A percentile compares a stretch with the other conserved stretches of the same genome.
Conservation (phyloP, 2,329 filamentous ascomycete genomes). For the Ascochyta koolunga region DNA sequence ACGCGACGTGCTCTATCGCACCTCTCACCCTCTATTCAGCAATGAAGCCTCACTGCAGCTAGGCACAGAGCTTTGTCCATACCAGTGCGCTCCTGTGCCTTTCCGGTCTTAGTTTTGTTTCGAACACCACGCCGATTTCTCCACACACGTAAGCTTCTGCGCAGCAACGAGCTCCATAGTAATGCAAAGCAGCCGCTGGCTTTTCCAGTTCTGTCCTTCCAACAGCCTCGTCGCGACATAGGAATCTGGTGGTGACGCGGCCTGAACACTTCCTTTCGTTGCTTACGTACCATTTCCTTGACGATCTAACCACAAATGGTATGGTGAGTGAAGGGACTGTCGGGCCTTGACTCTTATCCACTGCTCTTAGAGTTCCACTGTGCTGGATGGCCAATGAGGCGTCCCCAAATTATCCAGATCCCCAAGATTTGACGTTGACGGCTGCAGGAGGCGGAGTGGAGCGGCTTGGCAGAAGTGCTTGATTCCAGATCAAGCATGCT, state of each 20-base stretch:
- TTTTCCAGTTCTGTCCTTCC: neutral
- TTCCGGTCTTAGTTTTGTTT: conserved; percentile 7
- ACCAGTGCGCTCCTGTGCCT: neutral
- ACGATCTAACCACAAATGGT: neutral
- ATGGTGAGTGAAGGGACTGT: conserved; percentile 7
- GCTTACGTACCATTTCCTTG: conserved; percentile 6
- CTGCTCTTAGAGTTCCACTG: neutral
- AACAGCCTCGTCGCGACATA: conserved; percentile 1
- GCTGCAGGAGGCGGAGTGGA: conserved; percentile 7
- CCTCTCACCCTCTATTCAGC: neutral
- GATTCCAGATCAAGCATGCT: conserved; percentile 9
- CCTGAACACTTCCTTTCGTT: neutral
- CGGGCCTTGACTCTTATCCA: neutral
- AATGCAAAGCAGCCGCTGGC: conserved; percentile 2
- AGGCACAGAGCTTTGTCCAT: neutral
- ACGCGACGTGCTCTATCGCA: neutral
- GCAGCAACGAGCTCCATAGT: conserved; percentile 1
- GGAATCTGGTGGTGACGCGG: conserved; percentile 11
- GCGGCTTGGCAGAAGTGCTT: conserved; percentile 12
- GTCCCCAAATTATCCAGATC: conserved; percentile 1
- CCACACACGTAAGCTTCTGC: conserved; percentile 3
- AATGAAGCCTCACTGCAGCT: neutral
- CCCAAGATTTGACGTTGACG: conserved; percentile 1
- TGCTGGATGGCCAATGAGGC: neutral
- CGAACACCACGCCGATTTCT: neutral